Base-by-base conservation (phyloP, 1,284 basidiomycete genomes). In the Hypsizygus ulmarius region DNA sequence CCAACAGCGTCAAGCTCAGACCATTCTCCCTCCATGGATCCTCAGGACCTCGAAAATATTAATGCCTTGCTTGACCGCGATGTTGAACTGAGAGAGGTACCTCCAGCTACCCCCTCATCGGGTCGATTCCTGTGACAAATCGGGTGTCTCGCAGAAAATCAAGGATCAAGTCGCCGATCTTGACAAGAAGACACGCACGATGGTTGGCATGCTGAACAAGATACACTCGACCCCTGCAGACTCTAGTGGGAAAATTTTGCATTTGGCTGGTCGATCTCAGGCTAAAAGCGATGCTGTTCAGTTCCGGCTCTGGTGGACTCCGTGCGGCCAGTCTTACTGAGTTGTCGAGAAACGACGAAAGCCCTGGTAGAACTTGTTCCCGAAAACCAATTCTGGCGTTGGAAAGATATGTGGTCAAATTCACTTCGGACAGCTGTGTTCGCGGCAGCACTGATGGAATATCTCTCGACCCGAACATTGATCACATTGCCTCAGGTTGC, bases 401-500 rank as follows among this genome's bases (percentile, higher is more conserved):
- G 84, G 84, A 87, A 84, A 61, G 84, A 87, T 25, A 82, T 84
- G 77, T 90, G 84, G 86, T 74, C 76, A 2, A 79, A 77, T 56
- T 82, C 83, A 12, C 62, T 87, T 35, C 72, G 82, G 34, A 76
- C 75, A 12, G 78, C 80, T 10, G 74, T 90, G 1, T 93, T 85
- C 59, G 75, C 79, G 21, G 78, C 81, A 1, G 77, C 82, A 6
- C 62, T 92, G 27, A 71, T 81, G 10, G 77, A 84, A 57, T 93
- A 84, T 61, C 71, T 93, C 8, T 70, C 74, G 3, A 74, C 61
- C 30, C 77, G 83, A 12, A 75, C 69, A 25, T 74, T 93, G 11
- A 69, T 89, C 19, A 77, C 85, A 1, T 62, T 90, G 16, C 59
- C 72, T 6, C 67, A 75, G 45, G 74, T 76, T 1, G 73, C 72